Evolutionary conservation across 345 rosid species (phyloP).

Genomic region (Rhizophora mangle): DNA sequence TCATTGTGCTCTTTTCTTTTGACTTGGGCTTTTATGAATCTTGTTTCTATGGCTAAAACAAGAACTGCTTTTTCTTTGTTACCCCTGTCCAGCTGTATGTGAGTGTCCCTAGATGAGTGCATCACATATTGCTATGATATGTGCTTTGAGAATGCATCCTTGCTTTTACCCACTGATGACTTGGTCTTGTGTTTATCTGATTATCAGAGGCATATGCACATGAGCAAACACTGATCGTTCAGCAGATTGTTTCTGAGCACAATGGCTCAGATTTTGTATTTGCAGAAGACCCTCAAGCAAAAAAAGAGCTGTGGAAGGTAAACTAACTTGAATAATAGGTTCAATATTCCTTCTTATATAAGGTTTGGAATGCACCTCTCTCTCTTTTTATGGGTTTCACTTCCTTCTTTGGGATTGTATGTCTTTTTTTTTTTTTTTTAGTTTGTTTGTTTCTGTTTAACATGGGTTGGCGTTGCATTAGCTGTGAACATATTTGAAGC

Average conservation of each 20-base stretch:
- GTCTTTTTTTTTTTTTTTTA: no score
- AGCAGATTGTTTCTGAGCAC: constrained; percentile 76
- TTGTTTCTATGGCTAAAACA: background rate
- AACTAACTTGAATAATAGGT: constrained; percentile 5
- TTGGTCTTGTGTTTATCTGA: constrained; percentile 15
- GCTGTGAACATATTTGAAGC: no score
- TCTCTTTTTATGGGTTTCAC: background rate
- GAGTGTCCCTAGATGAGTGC: background rate
- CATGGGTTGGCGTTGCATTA: no score
- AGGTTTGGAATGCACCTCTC: background rate
- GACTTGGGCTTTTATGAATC: background rate
- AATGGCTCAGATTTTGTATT: constrained; percentile 82
- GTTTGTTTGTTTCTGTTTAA: no score
- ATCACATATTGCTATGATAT: background rate
- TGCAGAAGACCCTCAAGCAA: constrained; percentile 79
- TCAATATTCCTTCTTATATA: background rate
- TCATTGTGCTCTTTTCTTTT: background rate
- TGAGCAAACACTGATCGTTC: constrained; percentile 78
- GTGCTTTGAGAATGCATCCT: background rate
- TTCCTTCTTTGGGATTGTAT: background rate
- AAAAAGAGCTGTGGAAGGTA: constrained; percentile 94
- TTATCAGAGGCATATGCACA: constrained; percentile 70
- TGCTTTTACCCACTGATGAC: constrained; percentile 2
- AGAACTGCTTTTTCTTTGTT: background rate
- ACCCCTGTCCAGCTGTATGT: background rate